A percentile compares a stretch with the other conserved stretches of the same genome.
phyloP scores from a whole-genome alignment of 176 grass and related monocot species.

The Dactylis glomerata region DNA sequence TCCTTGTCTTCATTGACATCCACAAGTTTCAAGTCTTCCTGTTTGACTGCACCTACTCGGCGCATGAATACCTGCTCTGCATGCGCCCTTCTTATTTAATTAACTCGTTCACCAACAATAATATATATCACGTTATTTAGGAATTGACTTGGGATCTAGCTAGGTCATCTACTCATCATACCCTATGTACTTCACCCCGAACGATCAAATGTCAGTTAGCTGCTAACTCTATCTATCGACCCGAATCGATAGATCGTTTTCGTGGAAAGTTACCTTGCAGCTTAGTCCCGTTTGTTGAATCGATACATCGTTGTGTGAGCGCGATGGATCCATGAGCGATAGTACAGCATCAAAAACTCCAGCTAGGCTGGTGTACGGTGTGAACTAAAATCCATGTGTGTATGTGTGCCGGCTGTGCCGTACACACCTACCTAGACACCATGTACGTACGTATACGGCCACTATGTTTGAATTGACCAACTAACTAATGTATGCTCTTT shows the following conservation, averaged over 20 bases:
- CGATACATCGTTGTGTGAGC: neutral
- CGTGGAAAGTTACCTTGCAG: conserved; percentile 21
- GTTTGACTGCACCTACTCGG: conserved; percentile 34
- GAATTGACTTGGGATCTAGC: conserved; percentile 11
- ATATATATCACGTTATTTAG: neutral
- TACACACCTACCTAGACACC: conserved; percentile 8
- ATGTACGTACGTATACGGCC: neutral
- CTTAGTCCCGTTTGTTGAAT: conserved; percentile 6
- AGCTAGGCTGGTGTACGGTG: conserved; percentile 1
- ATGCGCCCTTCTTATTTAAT: conserved; percentile 21
- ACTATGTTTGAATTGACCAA: conserved; percentile 48
- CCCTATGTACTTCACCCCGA: neutral
- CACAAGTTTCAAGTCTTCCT: neutral
- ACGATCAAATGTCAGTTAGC: neutral
- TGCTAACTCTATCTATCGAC: neutral
- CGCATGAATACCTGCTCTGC: neutral
- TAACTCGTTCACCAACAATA: neutral
- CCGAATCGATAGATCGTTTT: conserved; percentile 16
- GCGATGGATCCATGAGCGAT: conserved; percentile 7
- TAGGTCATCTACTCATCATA: neutral
- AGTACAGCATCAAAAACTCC: neutral
- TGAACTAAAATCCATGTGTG: conserved; percentile 21
- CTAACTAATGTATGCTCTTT: neutral
- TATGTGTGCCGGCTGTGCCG: neutral
- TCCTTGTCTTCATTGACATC: conserved; percentile 14